Percentiles rank a stretch among this genome's conserved stretches.
phyloP scores from a whole-genome alignment of 2,329 filamentous ascomycete genomes.

The Akanthomyces uredinophilus region DNA sequence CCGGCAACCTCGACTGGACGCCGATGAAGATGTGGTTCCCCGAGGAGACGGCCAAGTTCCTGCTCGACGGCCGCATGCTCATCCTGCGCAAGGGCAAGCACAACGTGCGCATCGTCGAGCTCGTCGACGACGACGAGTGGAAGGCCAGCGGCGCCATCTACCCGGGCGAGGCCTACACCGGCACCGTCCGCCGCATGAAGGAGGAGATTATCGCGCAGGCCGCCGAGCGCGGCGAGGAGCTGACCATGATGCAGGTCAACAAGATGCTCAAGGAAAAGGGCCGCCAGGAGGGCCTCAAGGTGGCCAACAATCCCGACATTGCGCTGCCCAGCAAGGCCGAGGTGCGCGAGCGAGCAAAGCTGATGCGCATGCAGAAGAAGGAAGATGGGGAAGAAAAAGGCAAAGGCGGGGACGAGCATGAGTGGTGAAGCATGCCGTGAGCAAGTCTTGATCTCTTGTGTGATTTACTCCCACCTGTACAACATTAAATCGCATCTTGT shows the following conservation, averaged over 20 bases:
- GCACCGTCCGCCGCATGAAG: constrained; percentile 40
- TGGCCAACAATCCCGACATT: constrained; percentile 38
- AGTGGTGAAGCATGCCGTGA: neutral
- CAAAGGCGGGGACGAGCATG: neutral
- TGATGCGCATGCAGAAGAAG: neutral
- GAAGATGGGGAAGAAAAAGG: neutral
- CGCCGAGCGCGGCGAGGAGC: constrained; percentile 24
- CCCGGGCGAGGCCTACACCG: constrained; percentile 48
- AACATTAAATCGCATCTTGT: constrained; percentile 4
- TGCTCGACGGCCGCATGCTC: constrained; percentile 55
- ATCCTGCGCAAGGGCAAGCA: constrained; percentile 60
- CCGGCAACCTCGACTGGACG: constrained; percentile 54
- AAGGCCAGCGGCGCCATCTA: constrained; percentile 43
- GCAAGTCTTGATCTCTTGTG: neutral
- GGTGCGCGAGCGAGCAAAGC: constrained; percentile 23
- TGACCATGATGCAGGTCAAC: constrained; percentile 26
- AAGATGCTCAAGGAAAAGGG: constrained; percentile 24
- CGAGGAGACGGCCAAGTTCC: constrained; percentile 52
- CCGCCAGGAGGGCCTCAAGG: constrained; percentile 21
- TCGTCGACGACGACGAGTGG: constrained; percentile 54
- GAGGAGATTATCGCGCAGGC: constrained; percentile 33
- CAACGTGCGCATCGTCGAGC: constrained; percentile 56
- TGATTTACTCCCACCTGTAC: neutral
- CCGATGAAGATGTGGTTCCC: constrained; percentile 56
- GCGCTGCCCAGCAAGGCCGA: constrained; percentile 35